Base-by-base conservation (phyloP, 2,329 filamentous ascomycete genomes). In the Diaporthe capsici region DNA sequence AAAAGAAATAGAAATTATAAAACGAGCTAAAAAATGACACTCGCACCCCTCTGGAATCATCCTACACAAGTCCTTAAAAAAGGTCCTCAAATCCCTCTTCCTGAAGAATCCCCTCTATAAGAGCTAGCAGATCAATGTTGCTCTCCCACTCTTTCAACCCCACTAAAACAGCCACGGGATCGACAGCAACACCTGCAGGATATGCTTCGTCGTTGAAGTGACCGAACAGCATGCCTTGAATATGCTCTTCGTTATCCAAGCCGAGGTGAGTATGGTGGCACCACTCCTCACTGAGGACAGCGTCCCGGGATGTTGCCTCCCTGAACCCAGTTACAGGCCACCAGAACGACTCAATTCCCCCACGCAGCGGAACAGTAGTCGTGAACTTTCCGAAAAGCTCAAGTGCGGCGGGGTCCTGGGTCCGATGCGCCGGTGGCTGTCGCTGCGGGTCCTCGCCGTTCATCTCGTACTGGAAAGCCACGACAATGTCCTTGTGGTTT, bases 391-490 rank as follows among this genome's bases (percentile, higher is more conserved):
- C 42, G 5, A 65, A 65, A 31, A 65, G 61, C 61, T 47, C 39
- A 15, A 65, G 61, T 8, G 42, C 61, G 3, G 9, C 5, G 1
- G 25, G 39, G 10, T 65, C 61, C 9, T 65, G 61, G 61, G 2
- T 49, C 9, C 61, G 61, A 12, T 49, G 15, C n/a, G 39, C 5
- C 8, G 61, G 61, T 20, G 61, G 39, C 9, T 65, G 61, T 22
- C 61, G 39, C 6, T 47, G 1, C 25, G 25, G 39, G 1, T 10
- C 8, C 20, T 65, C 42, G 1, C 61, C 61, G 9, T 49, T 65
- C 61, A 65, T 65, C 28, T 65, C 61, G 61, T 65, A 65, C 25
- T 65, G 61, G 20, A 65, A 65, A 31, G 42, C 61, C 17, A 31
- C 25, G 42, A 47, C 39, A 2, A 65, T 22, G 25, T 65, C 42